Base-by-base conservation (phyloP, 2,329 filamentous ascomycete species). In the Cladosporium sp. region DNA sequence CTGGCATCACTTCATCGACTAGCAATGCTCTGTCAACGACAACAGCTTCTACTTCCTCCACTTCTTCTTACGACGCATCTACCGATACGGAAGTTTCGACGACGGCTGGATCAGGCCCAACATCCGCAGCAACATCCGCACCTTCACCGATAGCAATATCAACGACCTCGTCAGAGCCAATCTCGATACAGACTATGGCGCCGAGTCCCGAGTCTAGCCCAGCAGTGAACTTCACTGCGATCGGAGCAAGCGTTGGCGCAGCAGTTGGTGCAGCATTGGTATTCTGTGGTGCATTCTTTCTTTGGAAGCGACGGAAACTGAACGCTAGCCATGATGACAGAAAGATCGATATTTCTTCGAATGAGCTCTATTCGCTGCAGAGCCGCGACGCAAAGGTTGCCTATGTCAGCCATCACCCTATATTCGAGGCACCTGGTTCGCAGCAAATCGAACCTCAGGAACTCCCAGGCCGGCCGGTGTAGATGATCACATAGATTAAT, bases 61-160 rank as follows among this genome's bases (percentile, higher is more conserved):
- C 44, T 24, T 49, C 18, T 5, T 49, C 21, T 3, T 6, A 11
- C 21, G 21, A 15, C 12, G 4, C 8, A 26, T 12, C n/a, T 5
- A 51, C 47, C 6, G 21, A 2, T 3, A 5, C 21, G 3, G 21
- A 10, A 24, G 47, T n/a, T n/a, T n/a, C n/a, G n/a, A n/a, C 24
- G 24, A 21, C 44, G 0, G 2, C n/a, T 2, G 6, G n/a, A 24
- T 7, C 44, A 24, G 7, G 2, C 1, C 24, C 44, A 11, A 49
- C 44, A 6, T 51, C 47, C 11, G 47, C 47, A 51, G 21, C 21
- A 26, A 51, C 21, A 1, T 51, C 47, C 1, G 21, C 47, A 26
- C 10, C 68, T 66, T 64, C 51, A 65, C 57, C 66, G 49, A 57
- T 26, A 51, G 47, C 47, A 62, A 59, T 55, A 34, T 34, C 51